Evolutionary conservation across 768 basidiomycete species (phyloP), one percentile per base, ranked within the genome.

Genomic region (Symmetrospora coprosmae): DNA sequence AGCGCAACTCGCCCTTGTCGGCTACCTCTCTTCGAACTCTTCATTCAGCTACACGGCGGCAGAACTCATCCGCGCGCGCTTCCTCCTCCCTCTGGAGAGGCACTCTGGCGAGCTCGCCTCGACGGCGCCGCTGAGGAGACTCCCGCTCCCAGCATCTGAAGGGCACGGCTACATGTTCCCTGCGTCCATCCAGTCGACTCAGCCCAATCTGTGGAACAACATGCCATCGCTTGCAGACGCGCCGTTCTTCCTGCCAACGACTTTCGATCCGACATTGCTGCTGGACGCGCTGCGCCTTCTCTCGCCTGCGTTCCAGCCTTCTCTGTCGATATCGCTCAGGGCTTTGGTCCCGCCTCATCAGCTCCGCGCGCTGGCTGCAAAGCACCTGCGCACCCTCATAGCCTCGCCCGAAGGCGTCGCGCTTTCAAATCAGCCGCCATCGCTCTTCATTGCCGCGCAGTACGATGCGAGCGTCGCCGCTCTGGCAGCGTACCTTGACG

Each of bases 401-500:
- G 64, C 53, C 43, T 41, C 61, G 6, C 53, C 52, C 1, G 25
- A 38, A 17, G 66, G 55, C 9, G 37, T 62, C 55, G 46, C 51
- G 23, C 31, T 41, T n/a, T 64, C 61, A 0, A 5, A 28, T 7
- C 7, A 40, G 1, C 68, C 68, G 2, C 39, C 53, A 4, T 39
- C 61, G 4, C 39, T 46, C 19, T 52, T 62, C 13, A 43, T 19
- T 2, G 67, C 63, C 23, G 58, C 64, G 1, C 6, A 30, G 23
- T 70, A 67, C 61, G 69, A 70, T 41, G 41, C 50, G 16, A 61
- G 64, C 19, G 60, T 68, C 33, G 66, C 67, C 19, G 63, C 65
- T 6, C 52, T 70, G 17, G 67, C 66, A 2, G 66, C 69, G 23
- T 70, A 37, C 62, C 56, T 68, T 52, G 60, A 66, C 61, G 65